Percentiles rank a stretch among this genome's conserved stretches.
Conservation (phyloP, 139 green algal species). For the Zygnema cylindricum region DNA sequence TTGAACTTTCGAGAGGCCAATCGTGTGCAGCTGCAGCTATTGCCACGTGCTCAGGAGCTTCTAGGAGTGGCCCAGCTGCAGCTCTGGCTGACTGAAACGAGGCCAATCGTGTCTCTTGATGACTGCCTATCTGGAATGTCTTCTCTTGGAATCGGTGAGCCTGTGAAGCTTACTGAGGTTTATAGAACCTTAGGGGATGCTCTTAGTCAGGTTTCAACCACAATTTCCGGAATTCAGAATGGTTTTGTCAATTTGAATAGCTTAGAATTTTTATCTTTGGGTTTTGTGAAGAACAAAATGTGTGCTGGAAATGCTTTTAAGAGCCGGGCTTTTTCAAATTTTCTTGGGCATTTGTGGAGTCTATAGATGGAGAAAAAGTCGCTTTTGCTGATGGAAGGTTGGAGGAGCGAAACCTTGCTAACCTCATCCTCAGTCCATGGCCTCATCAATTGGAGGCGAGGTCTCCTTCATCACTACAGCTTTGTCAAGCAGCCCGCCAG, state of each 20-base stretch:
- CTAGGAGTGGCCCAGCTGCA: neutral
- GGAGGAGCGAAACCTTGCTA: neutral
- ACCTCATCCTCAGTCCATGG: neutral
- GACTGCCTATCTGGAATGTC: neutral
- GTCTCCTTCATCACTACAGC: neutral
- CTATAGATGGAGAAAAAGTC: neutral
- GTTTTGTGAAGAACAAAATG: too few relatives aligned
- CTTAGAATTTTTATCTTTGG: too few relatives aligned
- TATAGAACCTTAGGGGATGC: too few relatives aligned
- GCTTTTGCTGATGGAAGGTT: neutral
- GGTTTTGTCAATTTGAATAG: too few relatives aligned
- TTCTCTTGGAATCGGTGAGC: conserved; percentile 12
- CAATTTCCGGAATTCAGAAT: too few relatives aligned
- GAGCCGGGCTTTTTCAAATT: too few relatives aligned
- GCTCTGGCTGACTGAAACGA: neutral
- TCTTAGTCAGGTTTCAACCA: too few relatives aligned
- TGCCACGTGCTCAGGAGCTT: conserved; percentile 19
- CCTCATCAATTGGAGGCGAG: neutral
- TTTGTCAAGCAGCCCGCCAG: neutral
- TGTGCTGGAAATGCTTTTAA: too few relatives aligned
- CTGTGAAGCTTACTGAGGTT: too few relatives aligned
- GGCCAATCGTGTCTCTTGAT: neutral
- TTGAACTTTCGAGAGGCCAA: neutral
- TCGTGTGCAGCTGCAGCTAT: neutral
- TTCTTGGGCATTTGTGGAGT: neutral